A percentile compares a stretch with the other conserved stretches of the same genome.
Evolutionary conservation across 257 asterid genomes (phyloP).

Genomic region (Lycium barbarum): DNA sequence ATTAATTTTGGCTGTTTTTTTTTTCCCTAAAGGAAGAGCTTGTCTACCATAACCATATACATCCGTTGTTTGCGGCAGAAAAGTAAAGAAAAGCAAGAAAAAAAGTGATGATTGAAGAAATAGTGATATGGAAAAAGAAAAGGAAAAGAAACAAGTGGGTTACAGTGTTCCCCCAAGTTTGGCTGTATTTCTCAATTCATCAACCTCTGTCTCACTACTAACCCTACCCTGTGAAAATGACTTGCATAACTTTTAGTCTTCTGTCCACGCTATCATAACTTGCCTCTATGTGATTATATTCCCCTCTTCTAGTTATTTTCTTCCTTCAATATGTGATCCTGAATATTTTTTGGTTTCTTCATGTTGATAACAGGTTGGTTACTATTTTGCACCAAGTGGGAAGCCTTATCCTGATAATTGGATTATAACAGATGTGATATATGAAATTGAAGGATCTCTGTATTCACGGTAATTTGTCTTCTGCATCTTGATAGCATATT

Average conservation of each 20-base stretch:
- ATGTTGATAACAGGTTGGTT: conserved; percentile 79
- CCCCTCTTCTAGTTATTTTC: conserved; percentile 20
- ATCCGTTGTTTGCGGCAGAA: neutral
- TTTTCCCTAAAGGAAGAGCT: neutral
- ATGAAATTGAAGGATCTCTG: conserved; percentile 89
- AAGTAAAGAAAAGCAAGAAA: neutral
- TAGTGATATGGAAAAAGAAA: conserved; percentile 21
- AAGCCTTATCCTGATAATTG: conserved; percentile 99
- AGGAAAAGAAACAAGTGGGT: conserved; percentile 3
- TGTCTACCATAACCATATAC: conserved; percentile 21
- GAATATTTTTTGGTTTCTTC: conserved; percentile 37
- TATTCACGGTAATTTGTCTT: conserved; percentile 73
- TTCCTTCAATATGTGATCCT: neutral
- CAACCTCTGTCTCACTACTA: conserved; percentile 6
- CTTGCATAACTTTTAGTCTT: neutral
- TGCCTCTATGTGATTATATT: conserved; percentile 13
- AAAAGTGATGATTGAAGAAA: conserved; percentile 4
- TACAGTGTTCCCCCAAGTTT: neutral
- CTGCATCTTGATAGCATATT: conserved; percentile 30
- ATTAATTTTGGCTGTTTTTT: neutral
- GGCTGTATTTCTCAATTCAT: neutral
- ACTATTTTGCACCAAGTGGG: conserved; percentile 98
- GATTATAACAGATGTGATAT: conserved; percentile 88
- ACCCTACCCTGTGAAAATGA: conserved; percentile 1
- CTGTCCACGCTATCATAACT: conserved; percentile 8